A percentile compares a stretch with the other conserved stretches of the same genome.
phyloP scores from a whole-genome alignment of 2,329 filamentous ascomycete genomes.

The Byssothecium circinans region DNA sequence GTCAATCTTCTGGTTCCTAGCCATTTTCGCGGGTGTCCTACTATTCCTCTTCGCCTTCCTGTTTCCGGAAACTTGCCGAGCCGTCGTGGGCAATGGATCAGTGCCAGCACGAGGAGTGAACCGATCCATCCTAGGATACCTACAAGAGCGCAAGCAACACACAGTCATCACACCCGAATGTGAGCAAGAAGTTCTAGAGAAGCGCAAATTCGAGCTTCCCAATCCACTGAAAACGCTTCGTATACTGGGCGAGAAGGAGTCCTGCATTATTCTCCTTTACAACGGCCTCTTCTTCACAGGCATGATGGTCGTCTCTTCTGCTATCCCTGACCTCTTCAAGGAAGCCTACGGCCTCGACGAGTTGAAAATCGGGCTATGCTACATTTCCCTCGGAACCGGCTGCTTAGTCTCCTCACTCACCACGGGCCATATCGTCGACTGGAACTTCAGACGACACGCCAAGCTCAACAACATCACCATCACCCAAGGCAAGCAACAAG shows the following conservation, averaged over 20 bases:
- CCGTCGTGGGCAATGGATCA: slow-evolving; percentile 48
- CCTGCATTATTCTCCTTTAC: slow-evolving; percentile 33
- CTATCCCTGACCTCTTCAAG: slow-evolving; percentile 31
- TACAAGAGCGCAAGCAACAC: slow-evolving; percentile 26
- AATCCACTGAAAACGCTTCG: slow-evolving; percentile 31
- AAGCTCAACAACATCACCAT: slow-evolving; percentile 62
- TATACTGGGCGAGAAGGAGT: slow-evolving; percentile 37
- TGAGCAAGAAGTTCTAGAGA: slow-evolving; percentile 3
- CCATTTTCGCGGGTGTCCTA: slow-evolving; percentile 45
- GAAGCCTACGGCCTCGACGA: slow-evolving; percentile 33
- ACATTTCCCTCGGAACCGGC: slow-evolving; percentile 33
- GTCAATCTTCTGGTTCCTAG: slow-evolving; percentile 47
- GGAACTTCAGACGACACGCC: slow-evolving; percentile 72
- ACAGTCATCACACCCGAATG: slow-evolving; percentile 2
- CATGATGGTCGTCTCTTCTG: slow-evolving; percentile 31
- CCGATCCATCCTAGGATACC: slow-evolving; percentile 31
- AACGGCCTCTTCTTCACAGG: slow-evolving; percentile 40
- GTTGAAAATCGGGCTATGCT: slow-evolving; percentile 34
- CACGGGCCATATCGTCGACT: slow-evolving; percentile 58
- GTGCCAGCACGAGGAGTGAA: slow-evolving; percentile 37
- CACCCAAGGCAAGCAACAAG: slow-evolving; percentile 59
- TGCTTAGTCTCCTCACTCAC: slow-evolving; percentile 30
- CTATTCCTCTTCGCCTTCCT: slow-evolving; percentile 42
- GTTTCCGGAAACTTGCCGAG: slow-evolving; percentile 49
- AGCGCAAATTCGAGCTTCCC: slow-evolving; percentile 23